Conservation (phyloP, 768 basidiomycete species). For the Suillus cothurnatus region DNA sequence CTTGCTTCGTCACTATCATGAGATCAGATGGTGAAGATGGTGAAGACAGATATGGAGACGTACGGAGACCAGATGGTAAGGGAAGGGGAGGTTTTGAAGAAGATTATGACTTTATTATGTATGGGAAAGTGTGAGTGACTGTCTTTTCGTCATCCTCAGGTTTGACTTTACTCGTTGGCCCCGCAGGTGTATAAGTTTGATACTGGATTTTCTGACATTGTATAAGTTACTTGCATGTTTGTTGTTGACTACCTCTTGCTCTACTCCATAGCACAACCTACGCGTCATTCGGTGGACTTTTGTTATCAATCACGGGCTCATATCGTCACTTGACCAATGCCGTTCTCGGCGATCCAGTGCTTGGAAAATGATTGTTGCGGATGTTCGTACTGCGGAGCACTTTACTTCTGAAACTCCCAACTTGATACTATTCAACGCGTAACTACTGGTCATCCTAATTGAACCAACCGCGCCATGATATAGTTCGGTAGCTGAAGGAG, state of each 20-base stretch:
- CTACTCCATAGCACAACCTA: conserved; percentile 75
- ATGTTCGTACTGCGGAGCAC: neutral
- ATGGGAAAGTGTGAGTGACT: conserved; percentile 77
- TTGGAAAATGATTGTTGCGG: conserved; percentile 60
- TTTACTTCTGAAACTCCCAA: too few relatives aligned
- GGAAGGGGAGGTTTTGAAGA: conserved; percentile 82
- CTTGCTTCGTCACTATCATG: conserved; percentile 80
- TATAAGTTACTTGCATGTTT: conserved; percentile 53
- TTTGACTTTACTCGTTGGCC: conserved; percentile 11
- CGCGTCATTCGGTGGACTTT: conserved; percentile 92
- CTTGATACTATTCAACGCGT: neutral
- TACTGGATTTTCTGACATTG: conserved; percentile 40
- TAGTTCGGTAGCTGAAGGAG: neutral
- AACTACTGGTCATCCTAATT: neutral
- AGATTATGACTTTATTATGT: conserved; percentile 99
- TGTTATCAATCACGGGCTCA: conserved; percentile 92
- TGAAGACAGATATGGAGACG: conserved; percentile 62
- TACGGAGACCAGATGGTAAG: conserved; percentile 86
- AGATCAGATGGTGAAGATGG: conserved; percentile 54
- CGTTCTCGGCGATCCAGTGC: conserved; percentile 89
- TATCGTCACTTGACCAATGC: conserved; percentile 91
- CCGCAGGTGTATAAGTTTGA: neutral
- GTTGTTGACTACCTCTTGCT: conserved; percentile 6
- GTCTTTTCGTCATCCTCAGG: neutral
- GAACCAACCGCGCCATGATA: neutral